phyloP scores from a whole-genome alignment of 2,329 filamentous ascomycete genomes.

The Penicillium sp. region DNA sequence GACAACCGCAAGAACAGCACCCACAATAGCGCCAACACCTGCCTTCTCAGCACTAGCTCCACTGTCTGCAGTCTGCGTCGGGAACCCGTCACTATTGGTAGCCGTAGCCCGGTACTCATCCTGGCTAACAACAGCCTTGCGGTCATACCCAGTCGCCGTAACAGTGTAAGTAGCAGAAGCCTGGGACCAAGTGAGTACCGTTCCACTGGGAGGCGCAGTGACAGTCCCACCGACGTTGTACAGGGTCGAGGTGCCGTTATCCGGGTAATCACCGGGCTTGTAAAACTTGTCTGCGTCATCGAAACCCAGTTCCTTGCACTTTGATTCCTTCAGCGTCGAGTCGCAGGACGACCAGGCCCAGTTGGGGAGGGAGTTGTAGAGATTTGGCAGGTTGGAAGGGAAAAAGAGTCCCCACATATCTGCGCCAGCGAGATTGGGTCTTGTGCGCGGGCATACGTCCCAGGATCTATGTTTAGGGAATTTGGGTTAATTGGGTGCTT shows the following conservation, averaged over 20 bases:
- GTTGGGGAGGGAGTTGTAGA: constrained; percentile 18
- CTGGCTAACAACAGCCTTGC: constrained; percentile 20
- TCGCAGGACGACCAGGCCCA: constrained; percentile 25
- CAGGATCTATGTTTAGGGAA: constrained; percentile 31
- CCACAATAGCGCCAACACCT: constrained; percentile 5
- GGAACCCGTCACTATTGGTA: constrained; percentile 11
- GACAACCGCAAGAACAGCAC: constrained; percentile 8
- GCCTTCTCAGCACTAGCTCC: constrained; percentile 1
- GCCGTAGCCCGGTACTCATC: constrained; percentile 17
- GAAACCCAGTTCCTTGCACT: constrained; percentile 25
- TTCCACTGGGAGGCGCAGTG: constrained; percentile 36
- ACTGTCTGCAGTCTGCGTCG: constrained; percentile 12
- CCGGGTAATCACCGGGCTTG: constrained; percentile 19
- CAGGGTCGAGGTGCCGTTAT: constrained; percentile 33
- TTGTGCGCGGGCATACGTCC: constrained; percentile 36
- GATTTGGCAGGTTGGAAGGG: constrained; percentile 19
- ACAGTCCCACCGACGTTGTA: constrained; percentile 32
- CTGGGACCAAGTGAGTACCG: constrained; percentile 39
- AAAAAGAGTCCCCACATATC: constrained; percentile 24
- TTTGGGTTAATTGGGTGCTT: background rate
- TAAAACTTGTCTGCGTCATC: constrained; percentile 23
- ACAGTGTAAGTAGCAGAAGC: constrained; percentile 36
- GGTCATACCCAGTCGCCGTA: constrained; percentile 33
- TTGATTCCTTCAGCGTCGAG: constrained; percentile 13
- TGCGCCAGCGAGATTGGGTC: constrained; percentile 20